A percentile compares a stretch with the other conserved stretches of the same genome.
Conservation (phyloP, 75 land plant species). For the Selaginella moellendorffii region DNA sequence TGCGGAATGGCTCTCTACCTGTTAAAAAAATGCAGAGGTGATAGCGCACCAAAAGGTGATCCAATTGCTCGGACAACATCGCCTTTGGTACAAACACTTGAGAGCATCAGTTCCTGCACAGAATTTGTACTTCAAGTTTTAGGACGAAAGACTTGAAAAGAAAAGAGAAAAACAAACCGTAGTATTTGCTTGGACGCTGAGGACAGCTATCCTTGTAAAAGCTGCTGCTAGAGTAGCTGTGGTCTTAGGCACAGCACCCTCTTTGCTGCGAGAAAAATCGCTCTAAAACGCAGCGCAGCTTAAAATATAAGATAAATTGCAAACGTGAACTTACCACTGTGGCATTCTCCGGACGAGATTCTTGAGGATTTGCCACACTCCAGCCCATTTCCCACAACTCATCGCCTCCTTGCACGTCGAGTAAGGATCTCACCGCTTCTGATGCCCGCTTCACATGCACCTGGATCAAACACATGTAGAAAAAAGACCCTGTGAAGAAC, state of each 20-base stretch:
- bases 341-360: background rate
- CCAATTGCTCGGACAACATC: constrained; percentile 65
- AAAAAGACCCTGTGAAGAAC: background rate
- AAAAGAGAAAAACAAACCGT: constrained; percentile 21
- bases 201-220: constrained; percentile 24
- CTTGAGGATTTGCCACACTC: constrained; percentile 42
- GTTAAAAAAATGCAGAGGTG: constrained; percentile 81
- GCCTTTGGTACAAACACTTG: constrained; percentile 39
- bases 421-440: constrained; percentile 45
- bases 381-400: constrained; percentile 81
- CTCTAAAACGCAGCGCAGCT: background rate
- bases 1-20: constrained; percentile 31
- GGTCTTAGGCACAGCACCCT: constrained; percentile 1
- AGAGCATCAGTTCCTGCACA: constrained; percentile 13
- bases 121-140: background rate
- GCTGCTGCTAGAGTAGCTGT: constrained; percentile 3
- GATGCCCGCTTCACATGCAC: constrained; percentile 51
- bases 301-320: background rate
- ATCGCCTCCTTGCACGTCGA: constrained; percentile 46
- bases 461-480: constrained; percentile 13
- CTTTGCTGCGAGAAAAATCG: background rate
- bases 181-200: constrained; percentile 15
- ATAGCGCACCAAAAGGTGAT: constrained; percentile 84
- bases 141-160: background rate
- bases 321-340: background rate